Evolutionary conservation across 371 early-diverging fungal species (phyloP).

Genomic region (Umbelopsis sp.): DNA sequence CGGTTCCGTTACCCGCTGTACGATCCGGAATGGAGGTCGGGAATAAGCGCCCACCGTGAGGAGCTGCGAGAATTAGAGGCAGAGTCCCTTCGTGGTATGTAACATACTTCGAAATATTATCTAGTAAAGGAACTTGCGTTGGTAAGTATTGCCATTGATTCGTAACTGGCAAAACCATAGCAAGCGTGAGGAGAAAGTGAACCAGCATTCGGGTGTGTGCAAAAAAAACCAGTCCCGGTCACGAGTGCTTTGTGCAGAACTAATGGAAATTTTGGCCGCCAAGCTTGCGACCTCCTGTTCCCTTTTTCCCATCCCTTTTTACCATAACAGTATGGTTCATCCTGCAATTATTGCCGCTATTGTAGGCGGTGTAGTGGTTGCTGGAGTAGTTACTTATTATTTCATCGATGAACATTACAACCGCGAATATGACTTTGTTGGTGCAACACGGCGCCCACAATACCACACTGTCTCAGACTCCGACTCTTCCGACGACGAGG

Average conservation of each 20-base stretch:
- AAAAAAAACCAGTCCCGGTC: not conserved
- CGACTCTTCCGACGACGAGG: conserved; percentile 12
- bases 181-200: not conserved
- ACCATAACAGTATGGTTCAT: conserved; percentile 6
- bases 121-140: not conserved
- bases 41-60: conserved; percentile 21
- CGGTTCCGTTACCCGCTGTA: not conserved
- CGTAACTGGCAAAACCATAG: not conserved
- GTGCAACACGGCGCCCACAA: not conserved
- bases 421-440: conserved; percentile 7
- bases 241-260: not conserved
- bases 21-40: conserved; percentile 21
- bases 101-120: not conserved
- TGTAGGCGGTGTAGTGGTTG: conserved; percentile 4
- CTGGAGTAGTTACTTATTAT: conserved; percentile 13
- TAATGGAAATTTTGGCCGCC: not conserved
- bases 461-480: conserved; percentile 11
- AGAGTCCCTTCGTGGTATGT: conserved; percentile 14
- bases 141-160: not conserved
- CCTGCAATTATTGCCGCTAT: conserved; percentile 15
- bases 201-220: too few species aligned
- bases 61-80: conserved; percentile 21
- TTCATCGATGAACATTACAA: conserved; percentile 12
- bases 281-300: not conserved
- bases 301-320: not conserved